Conservation (phyloP, 768 basidiomycete genomes). For the Pluteus cervinus region DNA sequence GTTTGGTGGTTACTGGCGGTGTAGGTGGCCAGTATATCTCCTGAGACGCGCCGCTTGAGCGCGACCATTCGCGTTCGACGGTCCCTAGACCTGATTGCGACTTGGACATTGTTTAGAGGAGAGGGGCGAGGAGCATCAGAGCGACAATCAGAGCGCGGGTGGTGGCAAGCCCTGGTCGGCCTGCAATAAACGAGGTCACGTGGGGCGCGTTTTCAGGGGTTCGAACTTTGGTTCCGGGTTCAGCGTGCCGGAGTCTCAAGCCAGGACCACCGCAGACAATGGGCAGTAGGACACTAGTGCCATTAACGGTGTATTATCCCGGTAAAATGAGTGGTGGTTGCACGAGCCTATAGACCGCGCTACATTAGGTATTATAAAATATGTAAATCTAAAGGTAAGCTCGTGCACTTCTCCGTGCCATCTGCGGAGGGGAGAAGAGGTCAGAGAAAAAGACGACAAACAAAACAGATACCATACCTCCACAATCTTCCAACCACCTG, state of each 20-base stretch:
- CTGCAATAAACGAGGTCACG: slow-evolving; percentile 13
- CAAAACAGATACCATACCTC: slow-evolving; percentile 53
- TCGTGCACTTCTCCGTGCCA: slow-evolving; percentile 39
- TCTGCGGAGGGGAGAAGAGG: slow-evolving; percentile 17
- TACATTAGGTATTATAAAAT: slow-evolving; percentile 9
- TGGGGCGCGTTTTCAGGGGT: slow-evolving; percentile 7
- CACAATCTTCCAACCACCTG: slow-evolving; percentile 96
- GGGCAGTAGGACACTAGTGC: no score
- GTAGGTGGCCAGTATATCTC: slow-evolving; percentile 41
- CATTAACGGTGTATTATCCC: no score
- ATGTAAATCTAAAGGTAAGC: slow-evolving; percentile 38
- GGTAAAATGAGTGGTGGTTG: slow-evolving; percentile 23
- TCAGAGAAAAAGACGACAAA: neutral
- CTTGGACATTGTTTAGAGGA: slow-evolving; percentile 19
- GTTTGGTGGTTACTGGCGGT: slow-evolving; percentile 13
- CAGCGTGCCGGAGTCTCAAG: no score
- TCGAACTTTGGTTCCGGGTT: no score
- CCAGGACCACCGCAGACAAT: no score
- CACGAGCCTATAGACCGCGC: slow-evolving; percentile 8
- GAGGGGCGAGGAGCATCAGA: neutral
- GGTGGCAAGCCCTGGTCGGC: neutral
- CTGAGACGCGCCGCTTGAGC: slow-evolving; percentile 27
- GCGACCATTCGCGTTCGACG: slow-evolving; percentile 59
- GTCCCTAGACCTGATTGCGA: slow-evolving; percentile 55
- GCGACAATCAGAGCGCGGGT: slow-evolving; percentile 5